A percentile compares a stretch with the other conserved stretches of the same genome.
Conservation (phyloP, 768 basidiomycete genomes). For the Xerocomellus chrysenteron region DNA sequence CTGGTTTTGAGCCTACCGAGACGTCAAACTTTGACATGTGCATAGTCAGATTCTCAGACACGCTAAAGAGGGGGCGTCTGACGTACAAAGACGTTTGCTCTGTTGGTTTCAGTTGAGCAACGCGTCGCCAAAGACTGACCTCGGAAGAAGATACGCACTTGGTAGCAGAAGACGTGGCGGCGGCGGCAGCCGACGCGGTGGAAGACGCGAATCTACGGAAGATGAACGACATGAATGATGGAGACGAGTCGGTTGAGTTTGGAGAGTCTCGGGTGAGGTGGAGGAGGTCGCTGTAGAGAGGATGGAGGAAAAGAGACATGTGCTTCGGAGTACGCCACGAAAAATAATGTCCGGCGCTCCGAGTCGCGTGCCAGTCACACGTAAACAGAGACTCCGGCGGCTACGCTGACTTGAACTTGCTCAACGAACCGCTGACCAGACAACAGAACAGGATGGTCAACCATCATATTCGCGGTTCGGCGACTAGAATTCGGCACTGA, state of each 20-base stretch:
- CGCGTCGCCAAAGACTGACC: not conserved
- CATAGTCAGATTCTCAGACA: not conserved
- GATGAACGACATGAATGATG: constrained; percentile 45
- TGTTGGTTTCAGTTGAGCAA: constrained; percentile 5
- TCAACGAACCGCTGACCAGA: too few relatives aligned
- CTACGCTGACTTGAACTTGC: too few relatives aligned
- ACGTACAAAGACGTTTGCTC: constrained; percentile 34
- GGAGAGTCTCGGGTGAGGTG: constrained; percentile 13
- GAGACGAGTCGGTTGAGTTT: constrained; percentile 13
- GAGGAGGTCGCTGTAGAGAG: constrained; percentile 23
- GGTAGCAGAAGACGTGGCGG: constrained; percentile 12
- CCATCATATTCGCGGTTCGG: too few relatives aligned
- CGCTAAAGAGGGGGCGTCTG: constrained; percentile 10
- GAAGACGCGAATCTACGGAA: constrained; percentile 52
- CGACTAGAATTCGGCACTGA: too few relatives aligned
- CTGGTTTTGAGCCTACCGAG: constrained; percentile 54
- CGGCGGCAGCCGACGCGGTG: constrained; percentile 36
- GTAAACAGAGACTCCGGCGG: not conserved
- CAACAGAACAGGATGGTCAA: too few relatives aligned
- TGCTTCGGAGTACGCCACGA: not conserved
- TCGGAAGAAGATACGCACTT: constrained; percentile 10
- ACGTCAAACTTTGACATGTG: constrained; percentile 55
- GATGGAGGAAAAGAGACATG: constrained; percentile 26
- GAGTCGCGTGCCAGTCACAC: not conserved
- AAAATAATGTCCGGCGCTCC: constrained; percentile 1